Evolutionary conservation across 2,329 filamentous ascomycete species (phyloP).

Genomic region (Fusarium hainanense): DNA sequence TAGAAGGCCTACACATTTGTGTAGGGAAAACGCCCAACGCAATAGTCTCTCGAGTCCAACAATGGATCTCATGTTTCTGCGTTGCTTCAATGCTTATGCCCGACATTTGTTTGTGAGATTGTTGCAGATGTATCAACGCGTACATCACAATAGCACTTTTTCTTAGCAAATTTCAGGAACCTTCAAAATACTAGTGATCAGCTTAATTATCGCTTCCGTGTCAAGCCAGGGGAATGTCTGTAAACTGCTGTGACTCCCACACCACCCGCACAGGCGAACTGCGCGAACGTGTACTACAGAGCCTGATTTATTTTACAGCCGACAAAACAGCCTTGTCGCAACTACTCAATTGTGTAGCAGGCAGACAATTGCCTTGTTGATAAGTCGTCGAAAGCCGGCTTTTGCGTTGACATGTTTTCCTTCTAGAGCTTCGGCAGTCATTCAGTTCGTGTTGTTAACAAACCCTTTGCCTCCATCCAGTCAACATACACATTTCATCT

Average conservation of each 20-base stretch:
- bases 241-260: not conserved
- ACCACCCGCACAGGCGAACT: not conserved
- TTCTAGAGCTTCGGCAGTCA: not conserved
- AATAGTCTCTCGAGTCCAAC: not conserved
- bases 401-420: not conserved
- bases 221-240: not conserved
- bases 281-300: not conserved
- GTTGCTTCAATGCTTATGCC: not conserved
- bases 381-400: not conserved
- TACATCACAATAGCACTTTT: not conserved
- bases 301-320: not conserved
- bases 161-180: not conserved
- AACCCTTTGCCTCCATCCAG: not conserved
- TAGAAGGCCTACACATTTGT: not conserved
- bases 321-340: not conserved
- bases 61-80: not conserved
- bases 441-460: not conserved
- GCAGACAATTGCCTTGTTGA: slow-evolving; percentile 5
- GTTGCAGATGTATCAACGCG: not conserved
- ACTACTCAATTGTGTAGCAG: not conserved
- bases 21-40: not conserved
- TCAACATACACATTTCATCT: not conserved
- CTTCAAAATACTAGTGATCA: not conserved
- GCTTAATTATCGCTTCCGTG: not conserved
- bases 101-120: not conserved